Evolutionary conservation across 208 protist genomes (phyloP), one percentile per base, ranked within the genome.

Genomic region (Leishmania arabica): DNA sequence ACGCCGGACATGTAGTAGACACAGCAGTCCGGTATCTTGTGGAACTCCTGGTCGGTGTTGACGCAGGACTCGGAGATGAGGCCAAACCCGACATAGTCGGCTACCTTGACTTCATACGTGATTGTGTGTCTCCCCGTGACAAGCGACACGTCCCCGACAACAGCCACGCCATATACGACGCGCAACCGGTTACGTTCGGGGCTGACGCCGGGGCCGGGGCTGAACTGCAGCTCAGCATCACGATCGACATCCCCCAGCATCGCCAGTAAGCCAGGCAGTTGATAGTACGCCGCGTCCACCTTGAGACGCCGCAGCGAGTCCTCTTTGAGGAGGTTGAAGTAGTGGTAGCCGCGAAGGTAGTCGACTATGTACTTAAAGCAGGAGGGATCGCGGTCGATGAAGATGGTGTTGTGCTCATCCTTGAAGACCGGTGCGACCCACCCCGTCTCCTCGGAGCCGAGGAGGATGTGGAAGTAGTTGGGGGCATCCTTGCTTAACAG

Each of bases 1-100:
- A 98, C 95, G 31, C 95, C 95, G 5, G 95, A 95, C 94, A 97
- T 97, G 84, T 98, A 98, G 83, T 98, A 98, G 58, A 98, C 92
- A 74, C 91, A 96, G 84, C 94, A 96, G 80, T 97, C 85, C 17
- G 84, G 77, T 37, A 92, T 95, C 77, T 94, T 96, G 91, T 97
- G 94, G 81, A 97, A 97, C 81, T 98, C 94, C 76, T 94, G 89
- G 80, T 98, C 94, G 8, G 85, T 87, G 69, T 83, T 91, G 47
- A 91, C 81, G 79, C 94, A 98, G 1, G 88, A 87, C 66, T 97
- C 91, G 1, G 94, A 97, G 58, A 97, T 89, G 65, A 98, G 84
- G 53, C 95, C 95, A 54, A 98, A 88, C n/a, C 95, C 95, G 17
- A 97, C 90, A 85, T 98, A 98, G 37, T 97, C 94, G 42, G 87